These are phyloP conservation scores for Scutellaria barbata DNA, from an alignment of 257 asterid species.

Conservation along the genomic window DNA sequence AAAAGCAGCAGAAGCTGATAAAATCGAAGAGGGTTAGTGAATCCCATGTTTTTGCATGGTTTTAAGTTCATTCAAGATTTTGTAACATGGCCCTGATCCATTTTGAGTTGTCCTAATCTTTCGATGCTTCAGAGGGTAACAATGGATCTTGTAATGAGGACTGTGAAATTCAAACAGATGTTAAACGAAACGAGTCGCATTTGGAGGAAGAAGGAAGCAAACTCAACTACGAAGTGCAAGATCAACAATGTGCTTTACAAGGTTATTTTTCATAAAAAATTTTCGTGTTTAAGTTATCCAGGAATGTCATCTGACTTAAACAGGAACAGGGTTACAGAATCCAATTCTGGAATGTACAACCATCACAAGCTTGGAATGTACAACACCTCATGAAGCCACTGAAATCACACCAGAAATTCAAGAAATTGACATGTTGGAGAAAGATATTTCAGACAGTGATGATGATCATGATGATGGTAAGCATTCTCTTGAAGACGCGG, in stretches of 20 bases:
- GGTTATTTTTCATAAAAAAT: slow-evolving; percentile 43
- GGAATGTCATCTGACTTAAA: background rate
- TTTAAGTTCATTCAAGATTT: background rate
- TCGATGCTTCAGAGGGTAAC: slow-evolving; percentile 37
- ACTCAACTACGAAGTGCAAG: slow-evolving; percentile 32
- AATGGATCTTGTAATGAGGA: slow-evolving; percentile 29
- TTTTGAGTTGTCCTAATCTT: slow-evolving; percentile 19
- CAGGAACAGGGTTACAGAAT: slow-evolving; percentile 41
- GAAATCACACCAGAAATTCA: slow-evolving; percentile 32
- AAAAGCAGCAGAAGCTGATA: background rate
- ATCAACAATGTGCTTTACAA: slow-evolving; percentile 37
- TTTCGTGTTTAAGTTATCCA: background rate
- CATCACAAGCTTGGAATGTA: background rate
- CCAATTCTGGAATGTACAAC: slow-evolving; percentile 15
- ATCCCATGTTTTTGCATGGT: background rate
- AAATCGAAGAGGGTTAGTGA: slow-evolving; percentile 44
- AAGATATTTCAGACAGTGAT: slow-evolving; percentile 27
- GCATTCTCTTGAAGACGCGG: slow-evolving; percentile 22
- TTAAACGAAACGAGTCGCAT: slow-evolving; percentile 28
- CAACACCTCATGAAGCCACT: slow-evolving; percentile 26
- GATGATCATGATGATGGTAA: slow-evolving; percentile 9
- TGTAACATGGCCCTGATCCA: background rate
- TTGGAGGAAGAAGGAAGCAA: slow-evolving; percentile 27
- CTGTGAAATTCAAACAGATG: slow-evolving; percentile 26
- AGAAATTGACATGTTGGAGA: slow-evolving; percentile 34